Base-by-base conservation (phyloP, 106 monocot species). In the Alisma plantagoaquatica region DNA sequence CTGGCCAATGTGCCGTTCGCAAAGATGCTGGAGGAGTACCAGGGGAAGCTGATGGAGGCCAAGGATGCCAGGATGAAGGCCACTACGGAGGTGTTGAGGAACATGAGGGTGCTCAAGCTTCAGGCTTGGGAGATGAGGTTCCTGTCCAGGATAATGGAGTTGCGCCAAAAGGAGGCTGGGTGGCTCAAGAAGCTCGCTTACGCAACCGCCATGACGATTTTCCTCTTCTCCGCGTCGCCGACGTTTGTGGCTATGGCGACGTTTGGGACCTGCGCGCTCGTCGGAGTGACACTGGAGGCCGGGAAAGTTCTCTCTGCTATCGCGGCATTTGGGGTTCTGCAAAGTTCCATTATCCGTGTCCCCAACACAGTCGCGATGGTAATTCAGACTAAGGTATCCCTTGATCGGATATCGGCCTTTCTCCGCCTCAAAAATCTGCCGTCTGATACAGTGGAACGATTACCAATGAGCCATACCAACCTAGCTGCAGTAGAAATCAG, bases 71-170 rank as follows among this genome's bases (percentile, higher is more conserved):
- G 89, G 62, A 96, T 96, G 96, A 96, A 96, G 49, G 66, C 81
- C 19, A 96, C 73, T 33, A 81, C 89, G 0, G 89, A 96, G 60
- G 76, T 96, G 4, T 26, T 96, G 31, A 77, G 76, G 51, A 96
- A 82, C 64, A 96, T 96, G 96, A 73, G 78, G 42, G 89, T 89
- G 71, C 78, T 96, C 45, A 96, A 96, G 65, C 81, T 96, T 33
- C 89, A 96, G 52, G 88, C 72, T 15, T 96, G 84, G 96, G 96
- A 96, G 59, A 89, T 89, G 89, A 84, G 85, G 66, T 96, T 89
- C 60, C 70, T 96, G 46, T 74, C 77, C 16, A 89, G 60, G 63
- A 85, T 84, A 27, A 35, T 53, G 15, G 75, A 85, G 43, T 46
- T 96, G 22, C 70, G 96, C 56, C 66, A 89, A 42, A 56, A 51